phyloP scores from a whole-genome alignment of 2,329 filamentous ascomycete species.

The Teratosphaeria nubilosa region DNA sequence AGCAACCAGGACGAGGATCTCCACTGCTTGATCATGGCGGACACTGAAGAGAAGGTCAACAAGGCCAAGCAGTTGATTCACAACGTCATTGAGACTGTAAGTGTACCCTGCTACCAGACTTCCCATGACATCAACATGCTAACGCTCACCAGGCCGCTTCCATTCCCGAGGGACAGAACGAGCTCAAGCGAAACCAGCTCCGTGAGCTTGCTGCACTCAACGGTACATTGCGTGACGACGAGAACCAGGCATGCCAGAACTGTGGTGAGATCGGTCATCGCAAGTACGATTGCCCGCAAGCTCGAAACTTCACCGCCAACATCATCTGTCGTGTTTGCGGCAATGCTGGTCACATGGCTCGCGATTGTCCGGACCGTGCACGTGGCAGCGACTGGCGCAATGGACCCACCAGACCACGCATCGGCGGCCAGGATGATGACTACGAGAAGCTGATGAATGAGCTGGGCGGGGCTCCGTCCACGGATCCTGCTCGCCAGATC shows the following conservation, averaged over 20 bases:
- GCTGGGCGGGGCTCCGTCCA: conserved; percentile 62
- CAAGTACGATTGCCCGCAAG: conserved; percentile 97
- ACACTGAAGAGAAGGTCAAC: conserved; percentile 98
- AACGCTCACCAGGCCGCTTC: conserved; percentile 65
- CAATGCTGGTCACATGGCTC: conserved; percentile 95
- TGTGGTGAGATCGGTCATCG: conserved; percentile 96
- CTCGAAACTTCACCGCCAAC: conserved; percentile 96
- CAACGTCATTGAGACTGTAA: conserved; percentile 95
- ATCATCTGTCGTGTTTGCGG: conserved; percentile 98
- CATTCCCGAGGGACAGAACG: conserved; percentile 96
- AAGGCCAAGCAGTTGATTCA: conserved; percentile 98
- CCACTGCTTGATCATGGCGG: conserved; percentile 98
- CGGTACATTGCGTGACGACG: conserved; percentile 96
- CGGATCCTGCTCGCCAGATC: conserved; percentile 58
- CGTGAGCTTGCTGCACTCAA: conserved; percentile 95
- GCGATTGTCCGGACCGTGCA: conserved; percentile 92
- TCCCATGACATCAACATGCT: background rate
- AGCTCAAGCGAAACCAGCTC: conserved; percentile 96
- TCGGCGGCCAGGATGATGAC: conserved; percentile 75
- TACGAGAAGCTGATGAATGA: conserved; percentile 99
- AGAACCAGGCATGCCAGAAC: conserved; percentile 99
- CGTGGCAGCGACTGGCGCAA: conserved; percentile 89
- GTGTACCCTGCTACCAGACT: conserved; percentile 27
- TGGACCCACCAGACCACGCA: conserved; percentile 42
- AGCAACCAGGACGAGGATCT: conserved; percentile 99